Evolutionary conservation across 495 filamentous ascomycete species (phyloP), one percentile per base, ranked within the genome.

Genomic region (Aspergillus mulundensis): DNA sequence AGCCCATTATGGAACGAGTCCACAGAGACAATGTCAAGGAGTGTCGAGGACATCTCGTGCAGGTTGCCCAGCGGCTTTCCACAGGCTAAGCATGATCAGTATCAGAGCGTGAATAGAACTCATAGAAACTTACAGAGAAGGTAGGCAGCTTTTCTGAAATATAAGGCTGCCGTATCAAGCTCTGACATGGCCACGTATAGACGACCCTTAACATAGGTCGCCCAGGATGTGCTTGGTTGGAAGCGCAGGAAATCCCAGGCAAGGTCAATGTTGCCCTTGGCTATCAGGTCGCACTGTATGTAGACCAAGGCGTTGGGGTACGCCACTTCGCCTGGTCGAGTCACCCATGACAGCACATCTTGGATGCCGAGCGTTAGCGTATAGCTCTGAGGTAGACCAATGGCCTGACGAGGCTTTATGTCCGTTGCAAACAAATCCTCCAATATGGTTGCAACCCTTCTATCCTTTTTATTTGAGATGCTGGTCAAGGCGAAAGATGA

Each of bases 171-270:
- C 52, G 81, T 79, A 36, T 82, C 80, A 62, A 81, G 82, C 61
- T 94, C 87, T 19, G 83, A 83, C 63, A 83, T 83, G 14, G 85
- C 81, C 16, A 97, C 77, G 64, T 85, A 81, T 42, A 94, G 77
- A 32, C 95, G 87, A 12, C 88, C 93, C 67, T 90, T 89, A 14
- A 96, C 77, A 68, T 99, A 99, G 0, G 82, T 86, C 5, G 89
- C 83, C 83, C 94, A 97, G 25, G 77, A 66, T 0, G 80, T 84
- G 53, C 76, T 69, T 64, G 82, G 64, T 71, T 84, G 73, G 66
- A 89, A 94, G 7, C 81, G 82, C 48, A 78, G 75, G 60, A 96
- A 89, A 62, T 94, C 87, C 53, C 82, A 74, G 11, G 90, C 90
- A 4, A 92, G 77, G 60, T 90, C 86, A 14, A 86, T 75, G 62